Conservation (phyloP, 2,329 filamentous ascomycete species). For the Neocatenulostroma microsporum region DNA sequence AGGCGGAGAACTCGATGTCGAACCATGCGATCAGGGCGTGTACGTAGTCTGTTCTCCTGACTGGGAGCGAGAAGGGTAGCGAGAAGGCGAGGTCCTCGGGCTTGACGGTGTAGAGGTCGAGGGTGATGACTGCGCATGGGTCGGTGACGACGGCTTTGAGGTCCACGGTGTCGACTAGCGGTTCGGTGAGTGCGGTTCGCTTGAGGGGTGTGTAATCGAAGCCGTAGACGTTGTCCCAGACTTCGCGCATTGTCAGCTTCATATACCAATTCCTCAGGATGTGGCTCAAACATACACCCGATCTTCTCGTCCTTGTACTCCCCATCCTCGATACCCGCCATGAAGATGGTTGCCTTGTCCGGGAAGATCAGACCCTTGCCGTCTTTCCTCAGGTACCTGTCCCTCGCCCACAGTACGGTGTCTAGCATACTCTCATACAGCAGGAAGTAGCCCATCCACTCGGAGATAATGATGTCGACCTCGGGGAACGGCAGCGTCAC, state of each 20-base stretch:
- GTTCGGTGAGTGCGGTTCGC: constrained; percentile 85
- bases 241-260: constrained; percentile 43
- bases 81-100: constrained; percentile 76
- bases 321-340: constrained; percentile 94
- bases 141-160: constrained; percentile 95
- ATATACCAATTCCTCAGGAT: constrained; percentile 8
- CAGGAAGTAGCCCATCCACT: constrained; percentile 99
- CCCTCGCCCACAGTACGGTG: constrained; percentile 91
- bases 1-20: constrained; percentile 96
- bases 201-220: constrained; percentile 96
- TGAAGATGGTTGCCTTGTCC: constrained; percentile 95
- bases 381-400: constrained; percentile 77
- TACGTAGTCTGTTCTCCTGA: constrained; percentile 84
- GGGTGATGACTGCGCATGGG: constrained; percentile 71
- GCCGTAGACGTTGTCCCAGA: constrained; percentile 99
- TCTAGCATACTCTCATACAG: constrained; percentile 99
- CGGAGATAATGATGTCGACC: constrained; percentile 98
- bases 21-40: constrained; percentile 98
- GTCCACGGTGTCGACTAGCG: constrained; percentile 95
- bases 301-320: constrained; percentile 99
- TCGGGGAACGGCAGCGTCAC: constrained; percentile 86
- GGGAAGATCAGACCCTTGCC: constrained; percentile 80
- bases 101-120: constrained; percentile 93
- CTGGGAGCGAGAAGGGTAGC: constrained; percentile 65
- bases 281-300: constrained; percentile 63